phyloP scores from a whole-genome alignment of 2,329 filamentous ascomycete species.

The Ceratocystis huliohia region DNA sequence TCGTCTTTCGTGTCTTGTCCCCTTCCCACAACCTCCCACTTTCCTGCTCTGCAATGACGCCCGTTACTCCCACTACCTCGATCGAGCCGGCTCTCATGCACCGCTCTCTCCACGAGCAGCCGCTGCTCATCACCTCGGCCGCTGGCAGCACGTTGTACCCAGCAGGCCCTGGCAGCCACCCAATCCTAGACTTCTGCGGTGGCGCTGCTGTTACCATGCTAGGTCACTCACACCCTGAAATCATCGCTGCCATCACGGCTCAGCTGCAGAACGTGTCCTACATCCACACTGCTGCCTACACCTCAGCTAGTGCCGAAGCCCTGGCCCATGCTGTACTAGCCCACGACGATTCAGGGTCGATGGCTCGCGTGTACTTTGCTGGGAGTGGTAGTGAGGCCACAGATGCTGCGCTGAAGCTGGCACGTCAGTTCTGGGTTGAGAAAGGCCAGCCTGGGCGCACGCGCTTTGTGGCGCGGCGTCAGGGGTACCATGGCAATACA shows the following conservation, averaged over 20 bases:
- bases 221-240: slow-evolving; percentile 45
- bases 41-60: not conserved
- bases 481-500: slow-evolving; percentile 40
- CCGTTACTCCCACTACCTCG: not conserved
- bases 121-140: slow-evolving; percentile 1
- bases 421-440: slow-evolving; percentile 37
- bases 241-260: slow-evolving; percentile 41
- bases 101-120: slow-evolving; percentile 2
- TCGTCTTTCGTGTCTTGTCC: not conserved
- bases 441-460: slow-evolving; percentile 27
- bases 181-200: slow-evolving; percentile 53
- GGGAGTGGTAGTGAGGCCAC: slow-evolving; percentile 28
- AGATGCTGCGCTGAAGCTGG: slow-evolving; percentile 38
- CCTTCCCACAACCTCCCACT: not conserved
- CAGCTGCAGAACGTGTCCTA: slow-evolving; percentile 37
- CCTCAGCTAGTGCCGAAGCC: slow-evolving; percentile 25
- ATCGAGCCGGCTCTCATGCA: slow-evolving; percentile 10
- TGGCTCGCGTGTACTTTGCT: slow-evolving; percentile 21
- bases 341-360: slow-evolving; percentile 22
- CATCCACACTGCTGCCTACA: slow-evolving; percentile 25
- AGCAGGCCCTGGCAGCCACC: not conserved
- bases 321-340: slow-evolving; percentile 26
- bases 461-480: slow-evolving; percentile 34
- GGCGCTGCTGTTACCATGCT: slow-evolving; percentile 55
- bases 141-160: not conserved